Base-by-base conservation (phyloP, 176 grass and related monocot species). In the Tillandsia leiboldiana region DNA sequence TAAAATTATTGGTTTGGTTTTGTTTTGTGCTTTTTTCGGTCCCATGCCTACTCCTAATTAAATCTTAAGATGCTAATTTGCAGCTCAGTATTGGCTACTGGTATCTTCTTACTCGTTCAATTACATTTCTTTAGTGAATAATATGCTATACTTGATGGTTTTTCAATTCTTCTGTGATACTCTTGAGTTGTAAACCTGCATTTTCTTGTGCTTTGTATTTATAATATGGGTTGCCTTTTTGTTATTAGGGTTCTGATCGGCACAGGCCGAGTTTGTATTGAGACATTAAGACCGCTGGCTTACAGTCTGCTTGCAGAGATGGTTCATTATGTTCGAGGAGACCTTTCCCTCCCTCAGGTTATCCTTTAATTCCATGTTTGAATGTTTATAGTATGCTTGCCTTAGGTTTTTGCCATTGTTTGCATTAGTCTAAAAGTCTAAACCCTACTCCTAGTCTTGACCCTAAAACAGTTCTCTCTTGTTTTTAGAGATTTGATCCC, bases 291-390 rank as follows among this genome's bases (percentile, higher is more conserved):
- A 63, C 90, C 94, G 7, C 82, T 99, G 72, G 94, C 94, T 70
- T 99, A 99, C 73, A 99, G 82, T 72, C 87, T 99, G 72, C 89
- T 99, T 56, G 94, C 94, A 26, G 94, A 99, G 73, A 78, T 99
- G 84, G 94, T 99, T 70, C 94, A 99, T 81, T 90, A 99, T 89
- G 90, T 99, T 83, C 85, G 90, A 77, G 83, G 66, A 84, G 87
- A 99, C 51, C 78, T 85, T 65, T 79, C 83, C 42, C 78, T 80
- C 65, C 67, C 67, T 85, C 83, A 85, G 77, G 83, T 85, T 64
- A 47, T 79, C 57, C 57, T 85, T 50, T 84, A 77, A 86, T 72
- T 82, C 75, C 59, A 74, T 96, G 73, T 85, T 68, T 47, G 2
- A 82, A 85, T 86, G 76, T 87, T 81, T 27, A 72, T 85, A 48